These are phyloP conservation scores for Dichomitus squalens DNA, from an alignment of 1,284 basidiomycete species.

Conservation along the genomic window DNA sequence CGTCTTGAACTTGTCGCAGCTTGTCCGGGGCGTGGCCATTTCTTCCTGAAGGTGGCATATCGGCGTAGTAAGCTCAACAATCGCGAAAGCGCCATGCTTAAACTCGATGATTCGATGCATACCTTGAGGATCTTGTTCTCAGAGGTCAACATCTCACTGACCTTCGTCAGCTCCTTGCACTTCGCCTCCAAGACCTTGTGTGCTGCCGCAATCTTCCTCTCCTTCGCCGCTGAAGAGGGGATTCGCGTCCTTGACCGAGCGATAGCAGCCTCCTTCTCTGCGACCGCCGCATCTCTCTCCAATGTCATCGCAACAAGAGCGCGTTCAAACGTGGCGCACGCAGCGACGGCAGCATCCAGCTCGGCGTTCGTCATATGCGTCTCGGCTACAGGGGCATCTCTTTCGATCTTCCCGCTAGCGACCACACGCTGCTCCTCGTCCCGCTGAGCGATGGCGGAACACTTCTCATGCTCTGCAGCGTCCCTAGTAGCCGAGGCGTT, in stretches of 20 bases:
- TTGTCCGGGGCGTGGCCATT: background rate
- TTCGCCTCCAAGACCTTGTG: background rate
- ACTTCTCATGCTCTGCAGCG: background rate
- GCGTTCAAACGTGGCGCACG: background rate
- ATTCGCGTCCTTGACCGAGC: background rate
- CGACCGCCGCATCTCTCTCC: background rate
- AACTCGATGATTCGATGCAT: too few species aligned
- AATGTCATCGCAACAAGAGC: background rate
- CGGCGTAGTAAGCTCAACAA: too few species aligned
- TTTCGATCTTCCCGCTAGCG: background rate
- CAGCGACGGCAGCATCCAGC: background rate
- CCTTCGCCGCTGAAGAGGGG: too few species aligned
- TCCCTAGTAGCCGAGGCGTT: background rate
- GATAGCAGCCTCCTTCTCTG: background rate
- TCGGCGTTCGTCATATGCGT: background rate
- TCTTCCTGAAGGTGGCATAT: background rate
- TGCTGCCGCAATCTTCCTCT: background rate
- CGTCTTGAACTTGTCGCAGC: background rate
- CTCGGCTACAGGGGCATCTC: background rate
- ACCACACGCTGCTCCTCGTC: background rate
- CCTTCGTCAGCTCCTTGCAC: background rate
- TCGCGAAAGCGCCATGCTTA: too few species aligned
- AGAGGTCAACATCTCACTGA: background rate
- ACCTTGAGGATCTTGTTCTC: background rate
- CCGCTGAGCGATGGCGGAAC: background rate